phyloP scores from a whole-genome alignment of 495 filamentous ascomycete genomes.

The Xylaria nigripes region DNA sequence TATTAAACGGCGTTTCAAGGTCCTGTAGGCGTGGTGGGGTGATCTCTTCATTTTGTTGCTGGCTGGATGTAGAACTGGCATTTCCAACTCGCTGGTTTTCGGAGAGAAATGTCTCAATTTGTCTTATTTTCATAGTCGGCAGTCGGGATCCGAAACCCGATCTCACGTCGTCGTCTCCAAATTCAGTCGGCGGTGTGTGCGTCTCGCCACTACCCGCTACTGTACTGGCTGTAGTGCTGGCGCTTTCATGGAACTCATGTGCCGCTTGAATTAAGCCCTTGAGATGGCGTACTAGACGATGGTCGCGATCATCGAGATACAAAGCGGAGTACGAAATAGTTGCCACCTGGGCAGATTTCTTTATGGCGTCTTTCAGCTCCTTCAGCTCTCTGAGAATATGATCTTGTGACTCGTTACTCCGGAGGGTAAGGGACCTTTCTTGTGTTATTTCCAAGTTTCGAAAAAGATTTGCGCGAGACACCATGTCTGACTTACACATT shows the following conservation, averaged over 20 bases:
- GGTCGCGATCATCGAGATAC: constrained; percentile 9
- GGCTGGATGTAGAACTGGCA: not conserved
- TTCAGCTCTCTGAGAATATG: constrained; percentile 10
- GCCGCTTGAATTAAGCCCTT: constrained; percentile 7
- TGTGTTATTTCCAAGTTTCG: not conserved
- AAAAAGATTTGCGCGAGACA: not conserved
- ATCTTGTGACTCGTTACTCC: constrained; percentile 9
- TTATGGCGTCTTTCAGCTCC: constrained; percentile 10
- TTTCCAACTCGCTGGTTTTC: not conserved
- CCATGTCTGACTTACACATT: constrained; percentile 9
- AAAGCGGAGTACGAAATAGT: constrained; percentile 9
- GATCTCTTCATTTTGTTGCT: not conserved
- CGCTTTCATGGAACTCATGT: constrained; percentile 10
- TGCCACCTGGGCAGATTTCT: constrained; percentile 10
- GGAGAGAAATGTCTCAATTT: constrained; percentile 10
- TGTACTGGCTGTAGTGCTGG: constrained; percentile 11
- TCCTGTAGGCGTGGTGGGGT: not conserved
- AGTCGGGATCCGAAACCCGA: not conserved
- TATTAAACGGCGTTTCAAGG: too few species aligned
- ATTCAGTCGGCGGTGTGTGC: constrained; percentile 5
- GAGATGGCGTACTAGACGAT: constrained; percentile 5
- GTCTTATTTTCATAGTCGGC: constrained; percentile 9
- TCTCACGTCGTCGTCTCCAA: constrained; percentile 7
- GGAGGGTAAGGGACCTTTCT: constrained; percentile 10
- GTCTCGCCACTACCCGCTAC: constrained; percentile 3